Percentiles rank a stretch among this genome's conserved stretches.
Evolutionary conservation across 495 filamentous ascomycete species (phyloP).

Genomic region (Annulohypoxylon maeteangense): DNA sequence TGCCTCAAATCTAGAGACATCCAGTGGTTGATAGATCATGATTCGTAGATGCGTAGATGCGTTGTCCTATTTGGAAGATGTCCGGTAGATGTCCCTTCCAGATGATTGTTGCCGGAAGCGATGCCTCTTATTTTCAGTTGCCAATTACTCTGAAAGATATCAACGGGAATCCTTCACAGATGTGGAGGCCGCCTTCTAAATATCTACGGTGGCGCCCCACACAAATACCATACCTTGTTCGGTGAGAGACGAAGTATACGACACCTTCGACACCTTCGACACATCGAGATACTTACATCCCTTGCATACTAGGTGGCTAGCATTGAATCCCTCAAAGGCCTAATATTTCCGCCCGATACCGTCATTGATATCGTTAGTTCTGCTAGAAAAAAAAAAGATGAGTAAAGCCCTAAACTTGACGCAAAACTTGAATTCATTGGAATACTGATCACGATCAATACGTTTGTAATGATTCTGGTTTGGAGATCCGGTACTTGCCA

Average conservation of each 20-base stretch:
- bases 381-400: background rate
- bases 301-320: background rate
- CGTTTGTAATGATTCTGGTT: background rate
- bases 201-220: background rate
- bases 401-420: background rate
- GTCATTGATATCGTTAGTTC: background rate
- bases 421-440: background rate
- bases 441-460: background rate
- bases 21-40: slow-evolving; percentile 16
- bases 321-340: background rate
- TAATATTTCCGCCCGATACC: background rate
- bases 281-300: background rate
- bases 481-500: background rate
- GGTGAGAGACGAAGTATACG: background rate
- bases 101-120: background rate
- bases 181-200: background rate
- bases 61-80: background rate
- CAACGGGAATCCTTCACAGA: background rate
- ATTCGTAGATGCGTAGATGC: too few species aligned
- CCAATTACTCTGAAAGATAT: background rate
- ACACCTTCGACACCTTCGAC: background rate
- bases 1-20: slow-evolving; percentile 13
- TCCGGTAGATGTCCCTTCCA: background rate
- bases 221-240: background rate
- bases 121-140: background rate